phyloP scores from a whole-genome alignment of 106 monocot genomes.

The Ottelia alismoides region DNA sequence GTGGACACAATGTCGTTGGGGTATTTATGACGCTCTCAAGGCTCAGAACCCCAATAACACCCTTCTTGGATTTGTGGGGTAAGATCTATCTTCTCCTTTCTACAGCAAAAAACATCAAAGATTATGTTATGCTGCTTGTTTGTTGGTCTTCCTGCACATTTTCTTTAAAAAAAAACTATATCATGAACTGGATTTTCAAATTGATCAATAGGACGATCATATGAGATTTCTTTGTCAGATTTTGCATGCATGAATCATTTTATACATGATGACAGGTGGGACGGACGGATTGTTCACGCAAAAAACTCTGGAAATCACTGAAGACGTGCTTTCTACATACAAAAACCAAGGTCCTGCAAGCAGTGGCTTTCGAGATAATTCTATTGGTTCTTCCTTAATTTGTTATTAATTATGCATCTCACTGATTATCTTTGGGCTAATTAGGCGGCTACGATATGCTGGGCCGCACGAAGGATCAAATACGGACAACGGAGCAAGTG shows the following conservation, averaged over 20 bases:
- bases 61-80: slow-evolving; percentile 92
- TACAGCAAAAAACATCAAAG: too few relatives aligned
- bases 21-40: slow-evolving; percentile 68
- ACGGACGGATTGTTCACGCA: slow-evolving; percentile 81
- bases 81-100: slow-evolving; percentile 4
- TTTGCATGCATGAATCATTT: too few relatives aligned
- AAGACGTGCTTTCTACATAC: slow-evolving; percentile 62
- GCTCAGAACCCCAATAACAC: slow-evolving; percentile 59
- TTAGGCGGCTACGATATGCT: slow-evolving; percentile 87
- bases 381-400: background rate
- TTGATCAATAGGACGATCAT: too few relatives aligned
- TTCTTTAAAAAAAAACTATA: too few relatives aligned
- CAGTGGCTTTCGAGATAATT: background rate
- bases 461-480: slow-evolving; percentile 81
- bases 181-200: too few relatives aligned
- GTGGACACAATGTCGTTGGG: slow-evolving; percentile 99
- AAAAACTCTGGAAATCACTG: slow-evolving; percentile 76
- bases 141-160: too few relatives aligned
- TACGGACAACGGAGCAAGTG: slow-evolving; percentile 75
- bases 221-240: too few relatives aligned
- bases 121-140: too few relatives aligned
- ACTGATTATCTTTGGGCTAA: background rate
- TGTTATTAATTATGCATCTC: background rate
- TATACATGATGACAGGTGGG: slow-evolving; percentile 38
- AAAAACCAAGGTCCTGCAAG: slow-evolving; percentile 89